Base-by-base conservation (phyloP, 2,329 filamentous ascomycete genomes). In the Talaromyces sp. region DNA sequence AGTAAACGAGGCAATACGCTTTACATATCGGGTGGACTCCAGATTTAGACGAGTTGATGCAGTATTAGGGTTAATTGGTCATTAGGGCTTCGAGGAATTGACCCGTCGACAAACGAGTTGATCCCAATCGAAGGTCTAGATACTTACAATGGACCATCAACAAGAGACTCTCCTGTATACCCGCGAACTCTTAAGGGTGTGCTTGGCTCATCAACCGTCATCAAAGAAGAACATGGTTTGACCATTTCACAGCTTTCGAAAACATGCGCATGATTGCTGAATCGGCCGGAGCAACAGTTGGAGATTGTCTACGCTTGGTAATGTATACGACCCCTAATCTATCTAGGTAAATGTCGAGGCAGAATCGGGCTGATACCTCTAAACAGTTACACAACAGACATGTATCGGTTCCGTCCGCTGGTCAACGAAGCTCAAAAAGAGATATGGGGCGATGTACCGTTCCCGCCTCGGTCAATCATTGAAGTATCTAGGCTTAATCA, bases 401-500 rank as follows among this genome's bases (percentile, higher is more conserved):
- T 62, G 43, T 52, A 62, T 19, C 60, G 60, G 50, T 62, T 54
- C 8, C 43, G 47, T 37, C 35, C 60, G 22, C 47, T 62, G 22
- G 60, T 56, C 60, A 63, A 63, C 8, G 49, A 63, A 31, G 60
- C 60, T 27, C 60, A 56, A 19, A 63, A 63, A 33, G 49, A 56
- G 60, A 63, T 56, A 63, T 63, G 35, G 49, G 37, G 60, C n/a
- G 35, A 56, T 3, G 3, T 45, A 22, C 49, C 22, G 11, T 63
- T 57, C 43, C 49, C 49, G 22, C 22, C 60, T 16, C 14, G 60
- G 27, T 43, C 35, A 27, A 63, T 63, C n/a, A 33, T 56, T 43
- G 33, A 56, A 37, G 22, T 63, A 31, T 62, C 60, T 27, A 50
- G 47, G 33, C 60, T 54, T 16, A 56, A 54, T 41, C 47, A 56